Evolutionary conservation across 2,329 filamentous ascomycete species (phyloP).

Genomic region (Colletotrichum aenigma): DNA sequence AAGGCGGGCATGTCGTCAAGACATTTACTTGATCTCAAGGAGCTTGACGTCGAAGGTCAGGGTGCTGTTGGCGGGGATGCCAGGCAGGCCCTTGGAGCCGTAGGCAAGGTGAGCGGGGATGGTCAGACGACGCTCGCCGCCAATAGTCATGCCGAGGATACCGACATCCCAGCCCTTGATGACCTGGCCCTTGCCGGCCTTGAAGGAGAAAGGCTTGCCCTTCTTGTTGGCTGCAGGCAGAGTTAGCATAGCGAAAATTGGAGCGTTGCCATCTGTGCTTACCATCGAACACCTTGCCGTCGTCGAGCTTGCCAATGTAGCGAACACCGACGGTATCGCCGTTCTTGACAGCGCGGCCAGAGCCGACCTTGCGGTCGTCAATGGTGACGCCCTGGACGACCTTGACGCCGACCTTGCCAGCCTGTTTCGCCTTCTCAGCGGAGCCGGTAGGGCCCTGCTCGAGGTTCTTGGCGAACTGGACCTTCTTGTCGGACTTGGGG

Average conservation of each 20-base stretch:
- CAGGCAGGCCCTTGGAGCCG: slow-evolving; percentile 80
- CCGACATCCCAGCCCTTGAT: slow-evolving; percentile 99
- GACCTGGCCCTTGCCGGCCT: slow-evolving; percentile 91
- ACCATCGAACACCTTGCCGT: slow-evolving; percentile 96
- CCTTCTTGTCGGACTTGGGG: slow-evolving; percentile 83
- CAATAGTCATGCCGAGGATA: slow-evolving; percentile 88
- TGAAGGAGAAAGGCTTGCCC: slow-evolving; percentile 96
- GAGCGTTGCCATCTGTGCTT: slow-evolving; percentile 60
- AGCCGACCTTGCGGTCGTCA: slow-evolving; percentile 93
- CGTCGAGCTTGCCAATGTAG: slow-evolving; percentile 96
- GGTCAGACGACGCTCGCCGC: slow-evolving; percentile 90
- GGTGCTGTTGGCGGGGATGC: slow-evolving; percentile 90
- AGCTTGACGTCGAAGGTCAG: slow-evolving; percentile 92
- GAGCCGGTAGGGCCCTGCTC: slow-evolving; percentile 92
- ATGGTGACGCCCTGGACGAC: slow-evolving; percentile 87
- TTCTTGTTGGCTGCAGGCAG: slow-evolving; percentile 85
- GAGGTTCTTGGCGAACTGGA: slow-evolving; percentile 98
- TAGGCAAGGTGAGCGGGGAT: slow-evolving; percentile 90
- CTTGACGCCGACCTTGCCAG: slow-evolving; percentile 65
- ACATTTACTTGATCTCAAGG: slow-evolving; percentile 76
- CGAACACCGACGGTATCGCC: slow-evolving; percentile 92
- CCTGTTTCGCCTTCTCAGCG: slow-evolving; percentile 47
- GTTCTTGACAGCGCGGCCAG: slow-evolving; percentile 84
- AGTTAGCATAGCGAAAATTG: slow-evolving; percentile 8
- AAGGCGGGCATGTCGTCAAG: background rate